phyloP scores from a whole-genome alignment of 768 basidiomycete genomes.

The Boletus rex-veris region DNA sequence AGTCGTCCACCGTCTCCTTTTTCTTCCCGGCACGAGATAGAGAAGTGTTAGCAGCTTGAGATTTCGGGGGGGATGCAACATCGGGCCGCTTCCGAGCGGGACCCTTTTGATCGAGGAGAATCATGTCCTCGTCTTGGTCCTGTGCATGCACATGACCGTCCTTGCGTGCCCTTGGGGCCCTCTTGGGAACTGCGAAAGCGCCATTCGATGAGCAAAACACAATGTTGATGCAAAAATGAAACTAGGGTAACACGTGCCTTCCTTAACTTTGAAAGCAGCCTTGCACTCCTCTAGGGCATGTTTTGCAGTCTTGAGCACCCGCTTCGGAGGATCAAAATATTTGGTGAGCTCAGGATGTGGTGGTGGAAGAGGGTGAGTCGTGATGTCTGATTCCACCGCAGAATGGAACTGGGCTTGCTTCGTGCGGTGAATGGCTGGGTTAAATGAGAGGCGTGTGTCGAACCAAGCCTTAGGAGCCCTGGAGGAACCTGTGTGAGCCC shows the following conservation, averaged over 20 bases:
- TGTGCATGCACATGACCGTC: conserved; percentile 59
- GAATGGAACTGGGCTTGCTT: conserved; percentile 93
- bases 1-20: conserved; percentile 32
- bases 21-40: conserved; percentile 8
- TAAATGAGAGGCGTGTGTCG: conserved; percentile 71
- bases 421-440: conserved; percentile 85
- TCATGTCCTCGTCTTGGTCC: conserved; percentile 58
- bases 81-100: conserved; percentile 18
- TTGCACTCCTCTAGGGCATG: conserved; percentile 59
- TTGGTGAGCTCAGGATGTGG: conserved; percentile 82
- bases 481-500: conserved; percentile 3
- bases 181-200: conserved; percentile 55
- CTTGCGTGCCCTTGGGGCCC: conserved; percentile 50
- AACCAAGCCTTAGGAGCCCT: conserved; percentile 75
- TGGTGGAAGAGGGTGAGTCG: conserved; percentile 71
- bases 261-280: conserved; percentile 68
- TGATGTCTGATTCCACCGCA: conserved; percentile 74
- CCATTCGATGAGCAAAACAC: not conserved
- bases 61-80: conserved; percentile 3
- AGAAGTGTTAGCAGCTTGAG: conserved; percentile 2
- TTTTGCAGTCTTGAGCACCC: conserved; percentile 58
- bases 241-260: conserved; percentile 44
- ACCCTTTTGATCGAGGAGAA: conserved; percentile 47
- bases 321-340: conserved; percentile 77
- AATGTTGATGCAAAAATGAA: not conserved